Evolutionary conservation across 2,329 filamentous ascomycete species (phyloP).

Genomic region (Sporothrix euskadiensis): DNA sequence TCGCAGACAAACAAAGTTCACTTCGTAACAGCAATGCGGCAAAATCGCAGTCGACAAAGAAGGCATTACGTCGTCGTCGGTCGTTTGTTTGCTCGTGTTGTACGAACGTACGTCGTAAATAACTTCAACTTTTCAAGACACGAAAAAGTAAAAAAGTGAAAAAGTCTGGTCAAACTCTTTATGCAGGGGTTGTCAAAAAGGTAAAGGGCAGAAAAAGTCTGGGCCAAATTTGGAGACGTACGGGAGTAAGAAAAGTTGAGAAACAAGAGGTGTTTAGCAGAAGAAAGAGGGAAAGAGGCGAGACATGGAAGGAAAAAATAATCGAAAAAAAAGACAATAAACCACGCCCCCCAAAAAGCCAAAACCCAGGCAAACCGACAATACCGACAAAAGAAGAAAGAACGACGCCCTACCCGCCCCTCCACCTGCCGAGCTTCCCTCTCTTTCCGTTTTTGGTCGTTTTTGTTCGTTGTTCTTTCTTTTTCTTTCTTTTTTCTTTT

Average conservation of each 20-base stretch:
- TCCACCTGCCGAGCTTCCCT: slow-evolving; percentile 4
- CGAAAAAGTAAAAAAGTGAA: neutral
- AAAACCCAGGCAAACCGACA: neutral
- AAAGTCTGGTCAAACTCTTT: neutral
- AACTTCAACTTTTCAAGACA: neutral
- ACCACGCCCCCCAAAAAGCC: neutral
- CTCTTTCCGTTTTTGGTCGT: slow-evolving; percentile 15
- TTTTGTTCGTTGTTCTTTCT: neutral
- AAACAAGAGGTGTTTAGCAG: slow-evolving; percentile 1
- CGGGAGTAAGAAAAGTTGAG: neutral
- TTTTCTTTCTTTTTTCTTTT: neutral
- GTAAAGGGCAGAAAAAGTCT: neutral
- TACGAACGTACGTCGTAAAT: neutral
- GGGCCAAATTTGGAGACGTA: neutral
- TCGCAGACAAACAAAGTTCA: neutral
- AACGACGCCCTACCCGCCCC: slow-evolving; percentile 2
- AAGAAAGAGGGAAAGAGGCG: slow-evolving; percentile 1
- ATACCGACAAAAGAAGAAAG: slow-evolving; percentile 21
- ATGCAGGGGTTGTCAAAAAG: neutral
- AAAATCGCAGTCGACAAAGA: neutral
- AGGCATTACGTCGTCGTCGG: neutral
- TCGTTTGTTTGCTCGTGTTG: neutral
- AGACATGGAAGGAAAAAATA: slow-evolving; percentile 3
- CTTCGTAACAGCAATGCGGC: neutral
- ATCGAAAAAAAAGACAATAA: neutral